Evolutionary conservation across 2,329 filamentous ascomycete genomes (phyloP).

Genomic region (Hymenoscyphus occultus): DNA sequence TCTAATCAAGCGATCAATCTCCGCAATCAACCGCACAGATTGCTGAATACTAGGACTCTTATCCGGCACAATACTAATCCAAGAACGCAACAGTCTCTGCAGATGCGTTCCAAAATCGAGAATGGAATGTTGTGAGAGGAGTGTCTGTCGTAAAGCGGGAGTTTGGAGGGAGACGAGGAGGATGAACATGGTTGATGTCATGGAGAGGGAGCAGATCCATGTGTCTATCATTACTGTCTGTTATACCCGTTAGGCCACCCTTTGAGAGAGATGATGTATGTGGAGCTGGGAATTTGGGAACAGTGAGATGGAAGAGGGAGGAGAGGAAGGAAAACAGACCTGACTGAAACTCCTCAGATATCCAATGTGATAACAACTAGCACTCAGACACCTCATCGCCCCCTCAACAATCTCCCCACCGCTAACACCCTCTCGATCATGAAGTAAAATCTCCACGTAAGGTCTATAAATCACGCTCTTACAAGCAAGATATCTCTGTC

Average conservation of each 20-base stretch:
- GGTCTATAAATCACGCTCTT: slow-evolving; percentile 52
- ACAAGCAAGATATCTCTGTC: slow-evolving; percentile 51
- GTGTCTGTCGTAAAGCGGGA: slow-evolving; percentile 13
- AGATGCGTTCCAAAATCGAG: slow-evolving; percentile 20
- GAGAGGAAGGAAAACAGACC: slow-evolving; percentile 2
- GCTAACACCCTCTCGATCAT: slow-evolving; percentile 14
- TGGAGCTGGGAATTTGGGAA: background rate
- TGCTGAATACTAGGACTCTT: slow-evolving; percentile 45
- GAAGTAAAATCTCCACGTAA: slow-evolving; percentile 43
- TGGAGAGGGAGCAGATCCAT: slow-evolving; percentile 52
- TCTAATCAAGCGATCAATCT: slow-evolving; percentile 44
- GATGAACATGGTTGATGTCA: slow-evolving; percentile 27
- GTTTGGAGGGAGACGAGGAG: slow-evolving; percentile 23
- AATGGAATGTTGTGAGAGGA: slow-evolving; percentile 21
- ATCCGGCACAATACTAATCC: slow-evolving; percentile 22
- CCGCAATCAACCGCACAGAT: slow-evolving; percentile 45
- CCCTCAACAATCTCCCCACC: slow-evolving; percentile 18
- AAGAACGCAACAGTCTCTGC: slow-evolving; percentile 17
- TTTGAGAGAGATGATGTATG: background rate
- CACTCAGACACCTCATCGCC: slow-evolving; percentile 36
- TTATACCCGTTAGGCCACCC: background rate
- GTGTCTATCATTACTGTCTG: slow-evolving; percentile 51
- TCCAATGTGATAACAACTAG: slow-evolving; percentile 47
- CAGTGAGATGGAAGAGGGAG: background rate
- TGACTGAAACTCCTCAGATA: slow-evolving; percentile 46